Conservation (phyloP, 2,329 filamentous ascomycete species). For the Beauveria caledonica region DNA sequence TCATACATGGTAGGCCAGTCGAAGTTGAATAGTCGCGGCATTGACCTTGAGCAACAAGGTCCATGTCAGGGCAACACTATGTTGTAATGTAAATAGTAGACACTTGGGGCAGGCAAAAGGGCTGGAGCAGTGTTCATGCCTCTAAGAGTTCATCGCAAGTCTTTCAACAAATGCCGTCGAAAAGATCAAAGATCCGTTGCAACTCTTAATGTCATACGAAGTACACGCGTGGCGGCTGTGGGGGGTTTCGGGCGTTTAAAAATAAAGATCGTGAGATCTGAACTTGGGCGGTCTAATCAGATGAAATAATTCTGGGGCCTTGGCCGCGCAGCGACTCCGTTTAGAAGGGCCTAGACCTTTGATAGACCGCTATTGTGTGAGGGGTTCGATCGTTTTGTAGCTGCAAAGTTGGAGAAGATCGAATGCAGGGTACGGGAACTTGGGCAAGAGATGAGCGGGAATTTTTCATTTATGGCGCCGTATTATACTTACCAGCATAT, state of each 20-base stretch:
- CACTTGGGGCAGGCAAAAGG: not conserved
- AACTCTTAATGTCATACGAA: slow-evolving; percentile 1
- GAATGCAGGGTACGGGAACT: not conserved
- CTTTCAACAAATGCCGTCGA: not conserved
- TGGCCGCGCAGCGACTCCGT: slow-evolving; percentile 6
- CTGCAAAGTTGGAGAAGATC: not conserved
- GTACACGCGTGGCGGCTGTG: slow-evolving; percentile 1
- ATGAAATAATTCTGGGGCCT: slow-evolving; percentile 1
- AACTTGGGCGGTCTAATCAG: not conserved
- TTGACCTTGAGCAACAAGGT: no score
- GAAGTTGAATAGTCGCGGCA: no score
- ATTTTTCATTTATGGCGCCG: not conserved
- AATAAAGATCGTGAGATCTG: slow-evolving; percentile 11
- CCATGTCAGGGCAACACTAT: no score
- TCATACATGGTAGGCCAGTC: no score
- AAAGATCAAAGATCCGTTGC: no score
- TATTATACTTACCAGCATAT: not conserved
- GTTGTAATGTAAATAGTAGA: no score
- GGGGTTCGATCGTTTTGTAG: not conserved
- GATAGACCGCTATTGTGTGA: slow-evolving; percentile 1
- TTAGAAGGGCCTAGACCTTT: slow-evolving; percentile 6
- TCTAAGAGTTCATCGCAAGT: no score
- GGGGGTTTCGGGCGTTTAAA: not conserved
- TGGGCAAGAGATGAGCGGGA: not conserved
- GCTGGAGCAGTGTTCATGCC: not conserved